Evolutionary conservation across 371 early-diverging fungal genomes (phyloP).

Genomic region (Sporodiniella umbellata): DNA sequence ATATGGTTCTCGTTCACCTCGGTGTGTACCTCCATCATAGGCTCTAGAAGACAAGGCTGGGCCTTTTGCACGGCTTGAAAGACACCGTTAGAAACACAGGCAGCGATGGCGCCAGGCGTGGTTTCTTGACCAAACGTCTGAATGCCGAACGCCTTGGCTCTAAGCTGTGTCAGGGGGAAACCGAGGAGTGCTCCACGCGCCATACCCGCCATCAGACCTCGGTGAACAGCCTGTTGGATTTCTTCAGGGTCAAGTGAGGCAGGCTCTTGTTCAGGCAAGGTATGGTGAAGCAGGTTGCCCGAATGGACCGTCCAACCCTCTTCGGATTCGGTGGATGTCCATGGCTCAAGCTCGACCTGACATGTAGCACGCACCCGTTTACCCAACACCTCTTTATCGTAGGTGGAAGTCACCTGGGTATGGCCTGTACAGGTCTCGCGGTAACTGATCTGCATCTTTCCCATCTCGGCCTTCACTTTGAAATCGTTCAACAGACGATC

Average conservation of each 20-base stretch:
- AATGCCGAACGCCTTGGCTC: conserved; percentile 52
- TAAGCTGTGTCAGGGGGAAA: conserved; percentile 72
- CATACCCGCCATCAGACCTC: conserved; percentile 72
- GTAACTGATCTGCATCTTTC: conserved; percentile 85
- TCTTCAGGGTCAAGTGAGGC: conserved; percentile 30
- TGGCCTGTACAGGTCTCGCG: conserved; percentile 69
- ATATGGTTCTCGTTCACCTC: conserved; percentile 70
- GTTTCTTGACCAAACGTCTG: conserved; percentile 65
- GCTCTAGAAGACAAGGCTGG: conserved; percentile 74
- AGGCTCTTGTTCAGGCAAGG: too few species aligned
- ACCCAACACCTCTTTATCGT: conserved; percentile 74
- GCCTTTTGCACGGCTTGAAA: conserved; percentile 56
- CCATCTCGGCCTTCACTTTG: conserved; percentile 78
- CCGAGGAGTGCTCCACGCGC: conserved; percentile 80
- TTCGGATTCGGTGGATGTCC: conserved; percentile 27
- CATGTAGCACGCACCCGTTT: conserved; percentile 67
- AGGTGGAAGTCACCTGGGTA: conserved; percentile 28
- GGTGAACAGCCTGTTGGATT: conserved; percentile 56
- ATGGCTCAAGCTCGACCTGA: conserved; percentile 48
- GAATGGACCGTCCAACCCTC: conserved; percentile 28
- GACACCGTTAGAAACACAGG: conserved; percentile 63
- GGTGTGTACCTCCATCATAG: conserved; percentile 81
- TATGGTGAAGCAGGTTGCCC: conserved; percentile 16
- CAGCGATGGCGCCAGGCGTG: conserved; percentile 62
- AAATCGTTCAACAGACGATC: conserved; percentile 79